Conservation (phyloP, 75 land plant genomes). For the Selaginella tamariscina region DNA sequence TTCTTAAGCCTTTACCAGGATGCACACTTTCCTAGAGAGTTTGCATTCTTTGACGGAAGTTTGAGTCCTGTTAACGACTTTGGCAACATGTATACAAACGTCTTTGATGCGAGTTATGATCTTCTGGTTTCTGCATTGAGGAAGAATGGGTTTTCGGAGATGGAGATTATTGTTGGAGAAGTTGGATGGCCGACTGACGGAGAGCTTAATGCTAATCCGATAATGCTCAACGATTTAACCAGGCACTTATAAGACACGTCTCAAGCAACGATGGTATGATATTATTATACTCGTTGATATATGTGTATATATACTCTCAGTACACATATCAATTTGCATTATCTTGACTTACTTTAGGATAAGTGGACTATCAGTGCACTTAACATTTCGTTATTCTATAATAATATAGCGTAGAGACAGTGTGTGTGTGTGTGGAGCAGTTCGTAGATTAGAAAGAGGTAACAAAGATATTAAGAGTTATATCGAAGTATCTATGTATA, state of each 20-base stretch:
- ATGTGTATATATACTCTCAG: no score
- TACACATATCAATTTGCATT: no score
- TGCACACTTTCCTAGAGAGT: neutral
- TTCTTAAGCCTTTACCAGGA: conserved; percentile 5
- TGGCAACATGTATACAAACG: neutral
- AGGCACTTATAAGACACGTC: neutral
- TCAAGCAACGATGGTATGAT: neutral
- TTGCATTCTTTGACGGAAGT: conserved; percentile 5
- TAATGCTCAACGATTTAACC: conserved; percentile 10
- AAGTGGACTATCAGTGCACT: no score
- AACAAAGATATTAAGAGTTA: no score
- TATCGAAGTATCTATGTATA: no score
- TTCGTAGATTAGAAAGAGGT: no score
- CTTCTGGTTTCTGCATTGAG: neutral
- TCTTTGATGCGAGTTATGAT: conserved; percentile 13
- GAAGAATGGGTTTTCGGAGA: neutral
- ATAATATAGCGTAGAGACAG: no score
- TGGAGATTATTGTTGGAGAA: conserved; percentile 2
- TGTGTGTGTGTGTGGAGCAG: no score
- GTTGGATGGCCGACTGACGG: conserved; percentile 8
- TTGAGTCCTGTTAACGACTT: neutral
- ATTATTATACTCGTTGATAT: no score
- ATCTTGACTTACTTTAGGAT: no score
- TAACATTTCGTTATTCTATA: no score
- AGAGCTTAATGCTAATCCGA: neutral